Evolutionary conservation across 2,329 filamentous ascomycete genomes (phyloP).

Genomic region (Fusarium proliferatum): DNA sequence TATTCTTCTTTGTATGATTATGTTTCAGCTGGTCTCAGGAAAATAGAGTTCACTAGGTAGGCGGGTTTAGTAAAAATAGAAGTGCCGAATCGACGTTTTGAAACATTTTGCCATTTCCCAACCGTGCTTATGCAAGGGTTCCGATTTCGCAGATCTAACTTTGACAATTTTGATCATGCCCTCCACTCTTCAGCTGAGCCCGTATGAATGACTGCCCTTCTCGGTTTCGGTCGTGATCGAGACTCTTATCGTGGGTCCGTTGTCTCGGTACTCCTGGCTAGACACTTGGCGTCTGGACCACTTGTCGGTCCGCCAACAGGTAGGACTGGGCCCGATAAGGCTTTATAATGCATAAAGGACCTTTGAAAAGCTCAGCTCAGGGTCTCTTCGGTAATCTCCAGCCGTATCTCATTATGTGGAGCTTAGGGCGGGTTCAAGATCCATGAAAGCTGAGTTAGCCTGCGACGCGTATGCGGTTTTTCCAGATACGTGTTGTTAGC

Average conservation of each 20-base stretch:
- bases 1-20: background rate
- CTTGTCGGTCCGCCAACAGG: background rate
- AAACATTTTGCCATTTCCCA: background rate
- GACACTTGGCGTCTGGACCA: background rate
- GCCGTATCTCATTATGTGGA: background rate
- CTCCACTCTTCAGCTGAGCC: background rate
- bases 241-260: background rate
- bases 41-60: background rate
- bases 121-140: background rate
- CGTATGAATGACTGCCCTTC: background rate
- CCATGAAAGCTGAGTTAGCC: background rate
- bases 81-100: rapidly evolving
- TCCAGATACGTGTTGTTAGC: rapidly evolving
- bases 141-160: background rate
- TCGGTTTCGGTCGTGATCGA: background rate
- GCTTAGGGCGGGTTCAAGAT: background rate
- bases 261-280: background rate
- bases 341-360: rapidly evolving
- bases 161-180: background rate
- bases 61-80: background rate
- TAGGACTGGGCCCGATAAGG: no score
- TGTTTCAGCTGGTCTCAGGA: background rate
- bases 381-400: background rate
- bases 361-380: rapidly evolving
- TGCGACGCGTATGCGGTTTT: background rate